Evolutionary conservation across 2,329 filamentous ascomycete species (phyloP).

Genomic region (Talaromyces sp.): DNA sequence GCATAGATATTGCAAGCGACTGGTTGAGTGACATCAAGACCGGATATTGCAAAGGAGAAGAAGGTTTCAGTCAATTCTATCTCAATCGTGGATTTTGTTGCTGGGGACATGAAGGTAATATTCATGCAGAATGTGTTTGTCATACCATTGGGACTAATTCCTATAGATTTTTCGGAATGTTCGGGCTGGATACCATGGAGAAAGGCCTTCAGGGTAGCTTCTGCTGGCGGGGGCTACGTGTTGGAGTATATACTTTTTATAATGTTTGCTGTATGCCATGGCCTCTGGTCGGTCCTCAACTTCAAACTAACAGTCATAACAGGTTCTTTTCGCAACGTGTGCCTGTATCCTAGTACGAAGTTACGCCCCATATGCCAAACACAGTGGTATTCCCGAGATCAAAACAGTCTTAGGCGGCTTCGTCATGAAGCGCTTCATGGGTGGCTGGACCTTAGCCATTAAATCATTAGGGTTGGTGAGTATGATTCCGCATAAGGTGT

Average conservation of each 20-base stretch:
- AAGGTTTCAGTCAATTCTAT: conserved; percentile 83
- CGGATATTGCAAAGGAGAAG: conserved; percentile 74
- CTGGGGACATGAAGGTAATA: conserved; percentile 70
- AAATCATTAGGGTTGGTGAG: conserved; percentile 83
- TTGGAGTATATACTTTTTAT: conserved; percentile 86
- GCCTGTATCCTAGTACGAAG: conserved; percentile 77
- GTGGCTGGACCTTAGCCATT: conserved; percentile 80
- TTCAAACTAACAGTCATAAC: not conserved
- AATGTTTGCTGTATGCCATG: conserved; percentile 64
- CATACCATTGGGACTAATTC: conserved; percentile 19
- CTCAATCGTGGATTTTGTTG: conserved; percentile 90
- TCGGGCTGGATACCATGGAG: conserved; percentile 86
- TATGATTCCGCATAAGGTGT: not conserved
- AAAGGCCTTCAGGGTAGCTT: conserved; percentile 63
- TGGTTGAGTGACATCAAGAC: conserved; percentile 93
- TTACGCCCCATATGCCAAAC: conserved; percentile 83
- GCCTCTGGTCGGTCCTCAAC: not conserved
- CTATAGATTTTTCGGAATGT: conserved; percentile 67
- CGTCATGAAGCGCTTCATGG: conserved; percentile 82
- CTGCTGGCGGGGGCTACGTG: conserved; percentile 68
- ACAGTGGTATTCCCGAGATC: conserved; percentile 96
- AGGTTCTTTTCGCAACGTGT: conserved; percentile 72
- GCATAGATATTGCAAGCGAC: conserved; percentile 83
- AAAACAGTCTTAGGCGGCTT: conserved; percentile 95
- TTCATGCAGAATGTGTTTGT: not conserved